Evolutionary conservation across 768 basidiomycete species (phyloP), one percentile per base, ranked within the genome.

Genomic region (Termitomyces sp.): DNA sequence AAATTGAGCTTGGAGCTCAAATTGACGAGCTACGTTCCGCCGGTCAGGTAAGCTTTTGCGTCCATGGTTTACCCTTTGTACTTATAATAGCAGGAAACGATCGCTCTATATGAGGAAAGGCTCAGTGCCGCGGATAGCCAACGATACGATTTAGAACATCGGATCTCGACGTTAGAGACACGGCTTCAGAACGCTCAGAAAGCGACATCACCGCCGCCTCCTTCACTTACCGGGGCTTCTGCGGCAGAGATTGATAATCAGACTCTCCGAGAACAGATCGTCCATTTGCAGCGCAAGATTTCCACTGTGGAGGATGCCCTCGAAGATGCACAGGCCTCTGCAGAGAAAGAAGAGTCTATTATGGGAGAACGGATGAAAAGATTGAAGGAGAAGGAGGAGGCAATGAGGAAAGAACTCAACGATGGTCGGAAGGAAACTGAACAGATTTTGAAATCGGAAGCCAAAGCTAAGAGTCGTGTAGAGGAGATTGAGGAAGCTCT

Each of bases 161-260:
- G 76, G 35, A 74, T 90, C 51, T 72, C 80, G 11, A 66, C 73
- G 0, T 73, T 92, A 8, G 86, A 92, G 65, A 58, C 69, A 73
- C 35, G 72, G 8, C 67, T 70, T 58, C 68, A 68, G 26, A 62
- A 63, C 14, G 58, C 68, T 13, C 64, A 60, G 50, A 69, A 72
- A 26, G n/a, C 69, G 20, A 54, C 68, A 7, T 62, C 69, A 32
- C 63, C 66, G 1, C 60, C 59, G 9, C 38, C 62, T 13, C 36
- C 56, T 72, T 76, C 49, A 68, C 78, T 36, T 58, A 68, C 38
- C 28, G 76, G 81, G 4, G 72, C 82, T 5, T 86, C 92, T 9
- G 95, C 94, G 0, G 82, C 86, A 2, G 85, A 93, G 66, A 98
- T 99, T 61, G 95, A 99, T 71, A 98, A 98, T 65, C 94, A 98